Evolutionary conservation across 1,284 basidiomycete genomes (phyloP), one percentile per base, ranked within the genome.

Genomic region (Irpex lacteus): DNA sequence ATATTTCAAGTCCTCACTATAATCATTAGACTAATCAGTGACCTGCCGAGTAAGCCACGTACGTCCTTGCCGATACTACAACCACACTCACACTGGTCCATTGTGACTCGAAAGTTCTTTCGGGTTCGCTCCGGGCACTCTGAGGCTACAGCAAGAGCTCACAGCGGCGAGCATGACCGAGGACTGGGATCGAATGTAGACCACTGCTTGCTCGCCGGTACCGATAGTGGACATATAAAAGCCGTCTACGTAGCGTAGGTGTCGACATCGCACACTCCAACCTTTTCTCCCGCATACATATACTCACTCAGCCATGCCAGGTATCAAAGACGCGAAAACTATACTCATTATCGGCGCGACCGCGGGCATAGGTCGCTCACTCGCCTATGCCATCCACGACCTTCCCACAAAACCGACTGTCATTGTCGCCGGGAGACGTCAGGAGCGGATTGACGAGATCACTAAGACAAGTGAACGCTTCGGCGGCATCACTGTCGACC

Each of bases 321-420:
- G 40, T 15, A 44, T 44, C 40, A 44, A 9, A 6, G 40, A 44
- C 8, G 40, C 40, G 15, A 26, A 44, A 15, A 15, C 15, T 15
- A 44, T 44, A 11, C 40, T 44, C 40, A 44, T 44, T 15, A 44
- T 44, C 60, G 86, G 87, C 18, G 86, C 85, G 2, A 88, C 87
- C 9, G 76, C 84, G 53, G 87, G 87, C 32, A 84, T 88, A 18
- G 87, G 88, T 18, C 81, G 85, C 5, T 79, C 81, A 32, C 80
- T 89, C 13, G 86, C 87, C 5, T 75, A 82, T 11, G 78, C 80
- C n/a, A 77, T 87, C 59, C 76, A 81, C 60, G 76, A 73, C 34
- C 74, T 86, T 1, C 81, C 83, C 1, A 81, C 79, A 52, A 76
- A 79, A 44, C 85, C 85, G 1, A 78, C 75, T 2, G 82, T 88